Percentiles rank a stretch among this genome's conserved stretches.
These are phyloP conservation scores for Boletellus dicymbophilus DNA, from an alignment of 1,284 basidiomycete species.

Conservation along the genomic window DNA sequence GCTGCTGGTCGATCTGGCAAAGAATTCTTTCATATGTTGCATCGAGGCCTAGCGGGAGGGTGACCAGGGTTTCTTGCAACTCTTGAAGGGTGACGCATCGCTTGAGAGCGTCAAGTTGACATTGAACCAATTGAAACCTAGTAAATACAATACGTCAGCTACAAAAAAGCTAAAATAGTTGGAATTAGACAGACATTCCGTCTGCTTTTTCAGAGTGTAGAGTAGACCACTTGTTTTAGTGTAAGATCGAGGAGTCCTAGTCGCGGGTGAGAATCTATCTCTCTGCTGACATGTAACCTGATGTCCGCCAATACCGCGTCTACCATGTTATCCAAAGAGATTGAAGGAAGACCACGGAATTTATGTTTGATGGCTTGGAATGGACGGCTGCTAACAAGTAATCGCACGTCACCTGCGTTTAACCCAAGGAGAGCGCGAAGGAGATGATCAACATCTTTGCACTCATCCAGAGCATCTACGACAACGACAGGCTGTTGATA, in stretches of 20 bases:
- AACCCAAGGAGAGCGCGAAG: background rate
- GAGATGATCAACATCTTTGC: conserved; percentile 4
- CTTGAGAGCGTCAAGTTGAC: conserved; percentile 11
- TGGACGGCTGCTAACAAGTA: conserved; percentile 7
- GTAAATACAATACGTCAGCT: background rate
- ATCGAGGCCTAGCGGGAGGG: conserved; percentile 4
- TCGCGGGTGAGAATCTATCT: conserved; percentile 6
- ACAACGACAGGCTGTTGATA: background rate
- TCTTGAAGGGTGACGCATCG: background rate
- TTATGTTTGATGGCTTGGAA: conserved; percentile 1
- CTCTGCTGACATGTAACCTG: background rate
- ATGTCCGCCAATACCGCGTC: conserved; percentile 2
- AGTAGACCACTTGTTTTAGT: conserved; percentile 1
- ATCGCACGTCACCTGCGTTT: background rate
- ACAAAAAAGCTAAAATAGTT: background rate
- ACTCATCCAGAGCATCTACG: conserved; percentile 13
- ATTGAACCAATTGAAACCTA: conserved; percentile 10
- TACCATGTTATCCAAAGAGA: conserved; percentile 1
- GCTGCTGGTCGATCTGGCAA: background rate
- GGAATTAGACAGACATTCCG: conserved; percentile 4
- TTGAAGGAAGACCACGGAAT: background rate
- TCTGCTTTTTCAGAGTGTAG: background rate
- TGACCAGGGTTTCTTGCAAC: background rate
- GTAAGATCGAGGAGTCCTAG: background rate
- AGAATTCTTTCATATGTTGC: conserved; percentile 10